A percentile compares a stretch with the other conserved stretches of the same genome.
phyloP scores from a whole-genome alignment of 169 alveolate species.

The Plasmodium gaboni region DNA sequence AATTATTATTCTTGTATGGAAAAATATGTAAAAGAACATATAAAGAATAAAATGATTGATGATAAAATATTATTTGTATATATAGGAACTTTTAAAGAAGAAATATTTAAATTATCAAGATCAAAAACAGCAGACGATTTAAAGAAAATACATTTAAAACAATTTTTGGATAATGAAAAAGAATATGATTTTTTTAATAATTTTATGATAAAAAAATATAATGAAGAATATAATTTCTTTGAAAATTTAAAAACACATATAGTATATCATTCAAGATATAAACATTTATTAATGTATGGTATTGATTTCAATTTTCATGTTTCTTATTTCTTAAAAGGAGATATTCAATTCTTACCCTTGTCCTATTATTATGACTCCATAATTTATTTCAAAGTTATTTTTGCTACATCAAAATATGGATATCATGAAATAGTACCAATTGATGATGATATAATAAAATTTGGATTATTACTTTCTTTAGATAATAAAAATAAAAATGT shows the following conservation, averaged over 20 bases:
- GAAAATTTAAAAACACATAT: slow-evolving; percentile 26
- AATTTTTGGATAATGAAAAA: slow-evolving; percentile 27
- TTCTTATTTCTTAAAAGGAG: slow-evolving; percentile 47
- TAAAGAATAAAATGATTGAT: not conserved
- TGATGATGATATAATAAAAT: slow-evolving; percentile 67
- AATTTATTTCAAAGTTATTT: slow-evolving; percentile 60
- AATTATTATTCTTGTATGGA: slow-evolving; percentile 58
- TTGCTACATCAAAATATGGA: slow-evolving; percentile 58
- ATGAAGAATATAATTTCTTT: slow-evolving; percentile 55
- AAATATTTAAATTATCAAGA: slow-evolving; percentile 52
- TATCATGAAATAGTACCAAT: slow-evolving; percentile 65
- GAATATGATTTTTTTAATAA: slow-evolving; percentile 56
- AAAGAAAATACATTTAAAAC: slow-evolving; percentile 55
- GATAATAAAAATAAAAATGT: slow-evolving; percentile 71
- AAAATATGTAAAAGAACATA: slow-evolving; percentile 6
- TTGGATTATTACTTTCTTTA: slow-evolving; percentile 63
- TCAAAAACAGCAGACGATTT: slow-evolving; percentile 45
- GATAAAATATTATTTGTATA: slow-evolving; percentile 47
- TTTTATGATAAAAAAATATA: slow-evolving; percentile 53
- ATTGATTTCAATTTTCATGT: slow-evolving; percentile 67
- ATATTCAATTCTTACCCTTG: slow-evolving; percentile 45
- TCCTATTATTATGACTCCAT: slow-evolving; percentile 72
- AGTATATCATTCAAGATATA: slow-evolving; percentile 55
- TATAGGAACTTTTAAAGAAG: slow-evolving; percentile 59
- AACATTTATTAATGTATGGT: slow-evolving; percentile 34